Base-by-base conservation (phyloP, 352 stramenopile species). In the Pythium phragmitis region DNA sequence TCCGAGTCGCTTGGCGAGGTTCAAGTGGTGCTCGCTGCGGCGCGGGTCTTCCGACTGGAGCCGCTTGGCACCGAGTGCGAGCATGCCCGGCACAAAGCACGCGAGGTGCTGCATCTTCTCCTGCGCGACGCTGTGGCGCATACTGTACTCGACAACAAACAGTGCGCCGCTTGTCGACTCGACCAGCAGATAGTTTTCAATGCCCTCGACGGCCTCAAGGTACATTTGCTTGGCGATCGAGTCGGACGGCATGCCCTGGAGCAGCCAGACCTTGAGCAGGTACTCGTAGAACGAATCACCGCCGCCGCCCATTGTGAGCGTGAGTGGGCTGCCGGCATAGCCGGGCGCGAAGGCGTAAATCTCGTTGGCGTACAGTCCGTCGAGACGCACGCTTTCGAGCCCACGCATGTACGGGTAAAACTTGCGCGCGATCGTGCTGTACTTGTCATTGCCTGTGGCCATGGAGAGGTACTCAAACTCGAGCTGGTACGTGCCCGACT, bases 241-340 rank as follows among this genome's bases (percentile, higher is more conserved):
- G 28, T 94, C 80, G 19, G 76, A 26, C 8, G 65, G 66, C 55
- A 87, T 82, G 33, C 92, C 94, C 41, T 87, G 96, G 76, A 98
- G 96, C 12, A 99, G 68, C 83, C 92, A 99, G 34, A 97, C 80
- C 77, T 99, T 99, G 39, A 99, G 74, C 54, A 99, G 74, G 73
- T 99, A 99, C 76, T 99, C 97, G 70, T 99, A 99, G 68, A 98
- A 98, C 19, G 88, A 98, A 74, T 99, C 98, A 8, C 91, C 92
- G 47, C 96, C 86, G n/a, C 96, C 96, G 39, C 96, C 97, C 68
- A 99, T 89, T 17, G 87, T 98, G 50, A 98, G 75, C 33, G 59
- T 67, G 37, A 67, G 23, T 0, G 30, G 49, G 4, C 46, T 57
- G 28, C 36, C n/a, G 4, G 23, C 23, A 14, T 51, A 28, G 16